These are phyloP conservation scores for Esteya vermicola DNA, from an alignment of 2,329 filamentous ascomycete species.

Conservation along the genomic window DNA sequence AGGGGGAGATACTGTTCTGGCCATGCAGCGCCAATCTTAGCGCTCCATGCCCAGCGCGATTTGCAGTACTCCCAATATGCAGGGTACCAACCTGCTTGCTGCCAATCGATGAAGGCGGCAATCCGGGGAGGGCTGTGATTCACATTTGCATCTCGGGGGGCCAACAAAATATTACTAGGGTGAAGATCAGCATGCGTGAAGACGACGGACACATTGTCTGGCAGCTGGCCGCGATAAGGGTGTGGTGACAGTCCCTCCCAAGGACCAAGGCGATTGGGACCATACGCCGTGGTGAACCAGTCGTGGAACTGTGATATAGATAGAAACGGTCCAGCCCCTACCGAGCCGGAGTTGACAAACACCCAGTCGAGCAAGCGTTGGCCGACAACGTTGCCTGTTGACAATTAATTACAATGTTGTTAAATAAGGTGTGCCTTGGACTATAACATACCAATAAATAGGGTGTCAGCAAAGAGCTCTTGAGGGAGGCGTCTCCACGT, in stretches of 20 bases:
- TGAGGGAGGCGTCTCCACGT: conserved; percentile 8
- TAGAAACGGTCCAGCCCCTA: conserved; percentile 12
- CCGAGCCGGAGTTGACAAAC: conserved; percentile 7
- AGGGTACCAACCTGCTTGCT: conserved; percentile 20
- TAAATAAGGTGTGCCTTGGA: background rate
- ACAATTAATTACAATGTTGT: too few relatives aligned
- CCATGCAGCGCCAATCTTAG: background rate
- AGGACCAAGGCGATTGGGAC: background rate
- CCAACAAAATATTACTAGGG: conserved; percentile 19
- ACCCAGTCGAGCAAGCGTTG: conserved; percentile 10
- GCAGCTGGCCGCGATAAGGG: conserved; percentile 12
- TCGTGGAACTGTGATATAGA: conserved; percentile 14
- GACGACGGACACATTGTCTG: conserved; percentile 15
- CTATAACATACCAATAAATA: background rate
- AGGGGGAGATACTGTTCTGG: background rate
- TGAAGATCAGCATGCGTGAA: conserved; percentile 21
- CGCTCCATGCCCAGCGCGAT: background rate
- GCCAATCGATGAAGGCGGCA: conserved; percentile 19
- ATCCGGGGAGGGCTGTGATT: conserved; percentile 10
- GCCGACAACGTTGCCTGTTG: conserved; percentile 3
- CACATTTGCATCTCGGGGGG: conserved; percentile 5
- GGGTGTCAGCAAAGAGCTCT: conserved; percentile 5
- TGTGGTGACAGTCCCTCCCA: conserved; percentile 6
- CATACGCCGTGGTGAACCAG: conserved; percentile 7
- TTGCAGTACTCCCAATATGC: too few relatives aligned